phyloP scores from a whole-genome alignment of 2,329 filamentous ascomycete genomes.

The Aspergillus niger region DNA sequence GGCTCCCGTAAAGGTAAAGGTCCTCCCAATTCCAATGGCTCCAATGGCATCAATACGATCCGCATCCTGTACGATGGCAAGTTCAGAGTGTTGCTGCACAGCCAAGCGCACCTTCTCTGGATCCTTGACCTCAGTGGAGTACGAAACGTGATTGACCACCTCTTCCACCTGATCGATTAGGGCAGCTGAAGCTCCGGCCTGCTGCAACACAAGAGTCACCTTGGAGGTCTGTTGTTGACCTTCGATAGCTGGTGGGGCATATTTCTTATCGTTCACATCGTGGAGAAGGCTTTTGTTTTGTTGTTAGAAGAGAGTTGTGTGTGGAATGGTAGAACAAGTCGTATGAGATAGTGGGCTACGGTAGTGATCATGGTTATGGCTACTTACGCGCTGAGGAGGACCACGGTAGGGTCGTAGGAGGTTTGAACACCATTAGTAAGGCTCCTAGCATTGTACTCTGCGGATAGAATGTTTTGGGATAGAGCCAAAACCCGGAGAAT shows the following conservation, averaged over 20 bases:
- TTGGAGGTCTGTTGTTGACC: not conserved
- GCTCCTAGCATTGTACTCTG: not conserved
- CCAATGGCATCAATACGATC: constrained; percentile 14
- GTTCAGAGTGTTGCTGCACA: constrained; percentile 5
- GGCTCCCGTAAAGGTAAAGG: constrained; percentile 1
- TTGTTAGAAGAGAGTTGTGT: not conserved
- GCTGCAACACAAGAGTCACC: constrained; percentile 8
- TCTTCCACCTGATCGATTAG: constrained; percentile 9
- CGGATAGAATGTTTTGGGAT: constrained; percentile 9
- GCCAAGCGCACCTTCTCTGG: not conserved
- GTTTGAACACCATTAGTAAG: not conserved
- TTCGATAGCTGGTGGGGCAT: constrained; percentile 2
- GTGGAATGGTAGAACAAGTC: not conserved
- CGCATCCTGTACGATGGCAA: constrained; percentile 11
- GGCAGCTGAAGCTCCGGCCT: not conserved
- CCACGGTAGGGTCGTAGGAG: not conserved
- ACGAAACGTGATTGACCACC: constrained; percentile 20
- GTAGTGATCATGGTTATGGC: not conserved
- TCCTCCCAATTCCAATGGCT: constrained; percentile 8
- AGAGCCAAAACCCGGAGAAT: constrained; percentile 16
- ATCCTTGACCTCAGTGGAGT: constrained; percentile 16
- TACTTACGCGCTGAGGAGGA: constrained; percentile 3
- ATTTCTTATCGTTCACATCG: constrained; percentile 20
- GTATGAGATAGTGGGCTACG: not conserved
- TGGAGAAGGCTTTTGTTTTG: constrained; percentile 12